Conservation (phyloP, 306 rosid species). For the Corylus americana region DNA sequence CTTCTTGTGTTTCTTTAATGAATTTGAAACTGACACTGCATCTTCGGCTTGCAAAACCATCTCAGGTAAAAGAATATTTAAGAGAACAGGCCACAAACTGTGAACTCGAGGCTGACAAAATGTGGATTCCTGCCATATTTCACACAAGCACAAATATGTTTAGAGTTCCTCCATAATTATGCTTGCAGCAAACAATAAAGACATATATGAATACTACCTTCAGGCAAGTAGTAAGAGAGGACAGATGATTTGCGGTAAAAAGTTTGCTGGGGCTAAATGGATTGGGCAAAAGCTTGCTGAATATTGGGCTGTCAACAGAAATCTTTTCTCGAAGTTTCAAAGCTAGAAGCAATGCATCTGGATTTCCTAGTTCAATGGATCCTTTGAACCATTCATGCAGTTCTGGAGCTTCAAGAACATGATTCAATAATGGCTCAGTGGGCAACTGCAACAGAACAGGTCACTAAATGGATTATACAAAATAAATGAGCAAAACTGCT, state of each 20-base stretch:
- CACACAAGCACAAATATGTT: constrained; percentile 20
- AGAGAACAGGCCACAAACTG: constrained; percentile 80
- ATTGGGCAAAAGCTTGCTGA: constrained; percentile 66
- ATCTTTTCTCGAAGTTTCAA: constrained; percentile 57
- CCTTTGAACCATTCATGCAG: constrained; percentile 78
- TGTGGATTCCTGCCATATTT: constrained; percentile 78
- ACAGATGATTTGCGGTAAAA: constrained; percentile 66
- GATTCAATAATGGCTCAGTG: constrained; percentile 48
- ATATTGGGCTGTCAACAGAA: constrained; percentile 45
- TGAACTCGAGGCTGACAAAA: constrained; percentile 96
- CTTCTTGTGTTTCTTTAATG: constrained; percentile 81
- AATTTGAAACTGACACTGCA: constrained; percentile 60
- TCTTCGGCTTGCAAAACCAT: constrained; percentile 68
- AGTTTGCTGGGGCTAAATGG: constrained; percentile 65
- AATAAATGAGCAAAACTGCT: background rate
- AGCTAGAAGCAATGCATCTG: constrained; percentile 89
- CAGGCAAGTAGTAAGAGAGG: constrained; percentile 67
- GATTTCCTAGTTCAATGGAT: constrained; percentile 79
- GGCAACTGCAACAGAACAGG: constrained; percentile 57
- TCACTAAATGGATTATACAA: background rate
- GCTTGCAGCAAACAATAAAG: constrained; percentile 8
- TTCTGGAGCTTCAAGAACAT: constrained; percentile 78
- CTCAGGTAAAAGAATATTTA: constrained; percentile 67
- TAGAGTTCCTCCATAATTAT: constrained; percentile 11
- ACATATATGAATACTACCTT: constrained; percentile 53